A percentile compares a stretch with the other conserved stretches of the same genome.
Evolutionary conservation across 352 stramenopile species (phyloP).

Genomic region (Phytophthora cactorum): DNA sequence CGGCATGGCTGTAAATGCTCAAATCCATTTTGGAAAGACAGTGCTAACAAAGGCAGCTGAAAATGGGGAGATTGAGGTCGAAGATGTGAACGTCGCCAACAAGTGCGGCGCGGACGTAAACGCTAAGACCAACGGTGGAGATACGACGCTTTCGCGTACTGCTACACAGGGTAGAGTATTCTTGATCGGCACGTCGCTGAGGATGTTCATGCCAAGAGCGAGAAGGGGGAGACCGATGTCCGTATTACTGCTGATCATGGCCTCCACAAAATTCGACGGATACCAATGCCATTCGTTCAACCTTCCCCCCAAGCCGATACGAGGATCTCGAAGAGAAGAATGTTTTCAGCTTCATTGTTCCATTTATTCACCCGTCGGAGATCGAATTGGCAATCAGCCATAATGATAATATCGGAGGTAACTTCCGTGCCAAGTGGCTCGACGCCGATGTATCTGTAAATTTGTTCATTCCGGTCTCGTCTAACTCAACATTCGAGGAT

Average conservation of each 20-base stretch:
- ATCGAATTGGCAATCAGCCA: constrained; percentile 5
- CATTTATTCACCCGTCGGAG: constrained; percentile 8
- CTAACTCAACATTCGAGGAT: not conserved
- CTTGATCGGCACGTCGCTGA: too few species aligned
- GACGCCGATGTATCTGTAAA: constrained; percentile 24
- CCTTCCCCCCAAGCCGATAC: too few species aligned
- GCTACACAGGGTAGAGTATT: too few species aligned
- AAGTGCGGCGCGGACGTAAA: not conserved
- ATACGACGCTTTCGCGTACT: too few species aligned
- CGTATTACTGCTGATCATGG: too few species aligned
- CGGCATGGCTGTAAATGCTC: not conserved
- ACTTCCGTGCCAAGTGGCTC: constrained; percentile 23
- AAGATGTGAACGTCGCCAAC: too few species aligned
- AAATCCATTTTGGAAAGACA: not conserved
- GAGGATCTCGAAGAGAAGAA: not conserved
- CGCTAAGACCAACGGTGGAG: not conserved
- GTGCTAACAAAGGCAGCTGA: not conserved
- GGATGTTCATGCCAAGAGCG: not conserved
- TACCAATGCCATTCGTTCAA: too few species aligned
- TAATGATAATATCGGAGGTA: constrained; percentile 4
- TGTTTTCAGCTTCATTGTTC: not conserved
- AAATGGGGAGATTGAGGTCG: not conserved
- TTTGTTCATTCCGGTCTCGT: constrained; percentile 5
- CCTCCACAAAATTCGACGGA: too few species aligned
- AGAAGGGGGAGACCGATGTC: too few species aligned